Percentiles rank a stretch among this genome's conserved stretches.
These are phyloP conservation scores for Drechslera avenae DNA, from an alignment of 2,329 filamentous ascomycete species.

Conservation along the genomic window DNA sequence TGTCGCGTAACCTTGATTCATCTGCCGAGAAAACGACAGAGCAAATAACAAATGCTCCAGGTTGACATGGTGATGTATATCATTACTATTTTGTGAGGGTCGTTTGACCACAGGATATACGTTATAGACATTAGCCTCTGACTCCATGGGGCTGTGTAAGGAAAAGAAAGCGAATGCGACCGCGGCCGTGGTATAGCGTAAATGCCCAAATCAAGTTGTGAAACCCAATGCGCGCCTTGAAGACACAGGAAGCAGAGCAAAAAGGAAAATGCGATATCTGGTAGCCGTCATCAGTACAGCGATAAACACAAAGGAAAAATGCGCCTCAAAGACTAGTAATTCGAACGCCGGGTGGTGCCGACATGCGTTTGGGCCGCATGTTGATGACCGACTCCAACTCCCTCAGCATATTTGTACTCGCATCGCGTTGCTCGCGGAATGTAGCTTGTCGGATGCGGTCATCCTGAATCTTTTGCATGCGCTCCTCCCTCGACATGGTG, in stretches of 20 bases:
- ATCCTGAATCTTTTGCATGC: constrained; percentile 85
- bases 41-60: neutral
- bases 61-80: neutral
- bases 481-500: constrained; percentile 80
- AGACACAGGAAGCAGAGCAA: constrained; percentile 2
- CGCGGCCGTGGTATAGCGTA: constrained; percentile 23
- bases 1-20: neutral
- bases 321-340: constrained; percentile 42
- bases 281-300: constrained; percentile 21
- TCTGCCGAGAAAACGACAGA: neutral
- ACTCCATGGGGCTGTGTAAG: constrained; percentile 2
- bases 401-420: constrained; percentile 85
- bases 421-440: constrained; percentile 74
- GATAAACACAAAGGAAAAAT: constrained; percentile 13
- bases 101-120: constrained; percentile 7
- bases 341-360: constrained; percentile 29
- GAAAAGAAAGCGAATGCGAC: constrained; percentile 8
- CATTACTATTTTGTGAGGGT: constrained; percentile 9
- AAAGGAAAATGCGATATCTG: constrained; percentile 12
- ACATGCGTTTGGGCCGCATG: constrained; percentile 36
- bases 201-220: constrained; percentile 16
- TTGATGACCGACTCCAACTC: constrained; percentile 88
- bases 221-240: constrained; percentile 4
- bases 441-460: constrained; percentile 77
- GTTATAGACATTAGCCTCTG: constrained; percentile 9